phyloP scores from a whole-genome alignment of 495 filamentous ascomycete species.

The Aspergillus saccharolyticus region DNA sequence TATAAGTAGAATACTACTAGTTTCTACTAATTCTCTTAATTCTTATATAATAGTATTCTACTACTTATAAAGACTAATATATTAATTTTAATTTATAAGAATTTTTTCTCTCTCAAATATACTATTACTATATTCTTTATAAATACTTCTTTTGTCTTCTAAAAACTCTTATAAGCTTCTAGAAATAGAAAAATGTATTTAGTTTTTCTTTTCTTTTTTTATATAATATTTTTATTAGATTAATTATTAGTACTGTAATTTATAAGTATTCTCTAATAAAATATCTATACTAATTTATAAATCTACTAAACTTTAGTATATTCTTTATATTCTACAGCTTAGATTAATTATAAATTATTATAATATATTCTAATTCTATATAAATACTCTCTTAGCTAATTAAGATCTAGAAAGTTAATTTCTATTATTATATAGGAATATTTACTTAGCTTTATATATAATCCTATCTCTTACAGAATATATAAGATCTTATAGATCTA shows the following conservation, averaged over 20 bases:
- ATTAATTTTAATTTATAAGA: not conserved
- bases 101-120: not conserved
- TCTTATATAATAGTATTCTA: constrained; percentile 1
- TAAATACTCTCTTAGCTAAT: not conserved
- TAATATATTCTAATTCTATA: not conserved
- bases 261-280: constrained; percentile 1
- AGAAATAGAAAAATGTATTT: not conserved
- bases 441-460: not conserved
- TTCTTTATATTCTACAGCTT: not conserved
- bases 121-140: not conserved
- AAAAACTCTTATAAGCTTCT: not conserved
- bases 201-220: not conserved
- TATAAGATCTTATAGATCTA: not conserved
- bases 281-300: not conserved
- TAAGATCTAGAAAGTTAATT: not conserved
- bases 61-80: not conserved
- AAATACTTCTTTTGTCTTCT: not conserved
- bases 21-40: not conserved
- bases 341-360: not conserved
- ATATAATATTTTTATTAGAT: not conserved
- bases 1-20: not conserved
- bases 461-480: not conserved
- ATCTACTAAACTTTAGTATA: not conserved
- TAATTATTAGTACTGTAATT: not conserved
- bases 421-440: not conserved